A percentile compares a stretch with the other conserved stretches of the same genome.
These are phyloP conservation scores for Entomortierella chlamydospora DNA, from an alignment of 192 early-diverging fungal species.

Conservation along the genomic window DNA sequence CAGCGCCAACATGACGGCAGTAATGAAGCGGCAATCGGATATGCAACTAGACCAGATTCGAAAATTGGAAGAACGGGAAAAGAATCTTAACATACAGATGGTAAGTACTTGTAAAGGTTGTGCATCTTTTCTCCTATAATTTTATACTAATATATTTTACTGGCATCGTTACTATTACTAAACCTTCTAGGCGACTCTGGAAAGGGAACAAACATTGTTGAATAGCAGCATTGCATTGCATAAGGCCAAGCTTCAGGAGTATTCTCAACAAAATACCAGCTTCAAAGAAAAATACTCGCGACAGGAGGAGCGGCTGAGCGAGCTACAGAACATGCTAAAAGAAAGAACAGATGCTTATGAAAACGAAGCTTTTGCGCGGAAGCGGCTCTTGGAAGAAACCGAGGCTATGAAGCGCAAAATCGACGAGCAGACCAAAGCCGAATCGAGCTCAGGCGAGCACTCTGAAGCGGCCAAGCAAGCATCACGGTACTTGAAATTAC, in stretches of 20 bases:
- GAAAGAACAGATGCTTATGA: conserved; percentile 75
- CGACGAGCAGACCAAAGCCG: conserved; percentile 59
- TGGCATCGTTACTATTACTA: neutral
- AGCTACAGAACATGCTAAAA: conserved; percentile 63
- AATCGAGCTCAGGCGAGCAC: conserved; percentile 11
- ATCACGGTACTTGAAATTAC: conserved; percentile 70
- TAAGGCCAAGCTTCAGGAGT: conserved; percentile 39
- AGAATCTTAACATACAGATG: conserved; percentile 65
- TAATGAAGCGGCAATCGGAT: conserved; percentile 83
- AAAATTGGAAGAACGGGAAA: conserved; percentile 83
- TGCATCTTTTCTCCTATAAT: neutral
- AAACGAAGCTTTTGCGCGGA: conserved; percentile 68
- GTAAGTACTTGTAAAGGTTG: conserved; percentile 24
- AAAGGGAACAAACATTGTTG: conserved; percentile 40
- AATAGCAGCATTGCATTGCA: conserved; percentile 36
- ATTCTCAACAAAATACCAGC: conserved; percentile 35
- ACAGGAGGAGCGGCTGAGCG: conserved; percentile 36
- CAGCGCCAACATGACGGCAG: conserved; percentile 73
- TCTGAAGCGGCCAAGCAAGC: conserved; percentile 34
- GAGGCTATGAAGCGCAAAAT: conserved; percentile 71
- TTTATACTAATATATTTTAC: neutral
- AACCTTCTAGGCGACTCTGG: conserved; percentile 30
- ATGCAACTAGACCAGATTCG: conserved; percentile 92
- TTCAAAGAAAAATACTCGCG: conserved; percentile 49
- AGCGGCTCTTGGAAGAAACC: conserved; percentile 68